Conservation (phyloP, 495 filamentous ascomycete species). For the Penicillium nucicola region DNA sequence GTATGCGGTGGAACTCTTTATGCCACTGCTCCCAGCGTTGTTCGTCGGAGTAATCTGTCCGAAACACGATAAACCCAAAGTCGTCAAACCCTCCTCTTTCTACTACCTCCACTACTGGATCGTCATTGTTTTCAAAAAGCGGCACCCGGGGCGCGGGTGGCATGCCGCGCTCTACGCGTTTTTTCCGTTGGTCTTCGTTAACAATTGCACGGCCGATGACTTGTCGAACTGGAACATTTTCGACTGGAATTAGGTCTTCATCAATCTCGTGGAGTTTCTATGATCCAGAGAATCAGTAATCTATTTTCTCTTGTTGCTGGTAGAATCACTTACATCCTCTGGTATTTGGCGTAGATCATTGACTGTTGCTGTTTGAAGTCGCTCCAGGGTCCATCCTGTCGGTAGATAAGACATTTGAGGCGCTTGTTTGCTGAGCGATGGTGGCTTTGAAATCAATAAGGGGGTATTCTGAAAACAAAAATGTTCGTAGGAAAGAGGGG, state of each 20-base stretch:
- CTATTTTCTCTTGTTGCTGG: background rate
- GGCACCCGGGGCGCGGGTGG: background rate
- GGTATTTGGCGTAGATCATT: constrained; percentile 3
- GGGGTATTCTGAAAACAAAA: no score
- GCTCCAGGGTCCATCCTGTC: background rate
- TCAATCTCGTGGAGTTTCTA: constrained; percentile 1
- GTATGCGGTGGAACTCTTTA: background rate
- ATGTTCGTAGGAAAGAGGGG: no score
- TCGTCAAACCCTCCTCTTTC: background rate
- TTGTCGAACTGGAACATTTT: background rate
- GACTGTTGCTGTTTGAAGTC: constrained; percentile 1
- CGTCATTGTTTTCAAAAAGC: background rate
- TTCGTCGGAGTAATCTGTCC: background rate
- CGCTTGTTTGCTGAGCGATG: no score
- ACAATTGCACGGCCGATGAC: background rate
- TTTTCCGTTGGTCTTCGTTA: constrained; percentile 1
- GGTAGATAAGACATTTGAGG: constrained; percentile 1
- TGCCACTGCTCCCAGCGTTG: background rate
- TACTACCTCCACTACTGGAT: constrained; percentile 2
- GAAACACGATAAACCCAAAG: constrained; percentile 1
- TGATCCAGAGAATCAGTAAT: background rate
- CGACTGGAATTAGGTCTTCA: background rate
- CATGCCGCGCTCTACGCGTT: background rate
- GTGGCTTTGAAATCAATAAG: no score
- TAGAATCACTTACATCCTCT: background rate